Base-by-base conservation (phyloP, 305 asterid genomes). In the Rubia occidens region DNA sequence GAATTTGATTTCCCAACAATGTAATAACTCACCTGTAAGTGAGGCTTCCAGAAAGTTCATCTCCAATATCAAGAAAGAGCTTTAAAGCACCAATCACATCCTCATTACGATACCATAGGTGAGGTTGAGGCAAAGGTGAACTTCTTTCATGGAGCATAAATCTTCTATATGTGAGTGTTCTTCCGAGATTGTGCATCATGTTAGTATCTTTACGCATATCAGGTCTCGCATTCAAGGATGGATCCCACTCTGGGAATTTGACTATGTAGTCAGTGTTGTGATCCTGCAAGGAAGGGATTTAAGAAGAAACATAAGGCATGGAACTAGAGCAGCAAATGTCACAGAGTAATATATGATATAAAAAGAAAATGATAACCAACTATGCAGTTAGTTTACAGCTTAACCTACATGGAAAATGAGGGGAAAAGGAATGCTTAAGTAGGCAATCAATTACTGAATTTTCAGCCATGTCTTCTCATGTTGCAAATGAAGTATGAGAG, bases 251-350 rank as follows among this genome's bases (percentile, higher is more conserved):
- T 15, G 98, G 98, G 76, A 94, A 85, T 73, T 88, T 75, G 42
- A 87, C 97, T 68, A 94, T 89, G 85, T 87, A 94, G 78, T 94
- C 98, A 29, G 73, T 86, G 83, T 94, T 94, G 61, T 94, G 98
- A 80, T 87, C 85, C 98, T 94, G 91, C 85, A 79, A 60, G 26
- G 39, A 70, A 77, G 69, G 65, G 26, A 67, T 68, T 72, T 53
- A 37, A 71, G n/a, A 65, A 29, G 47, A 53, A 68, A 39, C 54
- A 55, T 64, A 29, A 73, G 68, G 21, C 49, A 53, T 20, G 18
- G 20, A 11, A 71, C 66, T 11, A 66, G 35, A 29, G n/a, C 29
- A 65, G 64, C 32, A n/a, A 64, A 42, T 26, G 45, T 45, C 14
- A 17, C 2, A 9, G 1, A 56, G 3, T 8, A 8, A 56, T 20